Base-by-base conservation (phyloP, 2,329 filamentous ascomycete genomes). In the Periconia macrospinosa region DNA sequence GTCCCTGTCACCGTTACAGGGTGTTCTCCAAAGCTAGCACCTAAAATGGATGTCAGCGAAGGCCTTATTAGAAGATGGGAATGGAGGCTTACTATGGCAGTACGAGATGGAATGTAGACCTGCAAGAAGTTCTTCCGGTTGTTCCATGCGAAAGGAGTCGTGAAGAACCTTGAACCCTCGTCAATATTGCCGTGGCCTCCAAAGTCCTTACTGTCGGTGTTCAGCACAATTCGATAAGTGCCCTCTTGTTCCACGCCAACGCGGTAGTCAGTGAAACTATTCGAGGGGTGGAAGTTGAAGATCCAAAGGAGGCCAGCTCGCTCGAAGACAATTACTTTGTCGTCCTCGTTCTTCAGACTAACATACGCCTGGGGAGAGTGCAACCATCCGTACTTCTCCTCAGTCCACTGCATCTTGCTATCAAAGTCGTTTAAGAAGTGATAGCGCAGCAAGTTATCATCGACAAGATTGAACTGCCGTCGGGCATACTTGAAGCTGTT, bases 291-390 rank as follows among this genome's bases (percentile, higher is more conserved):
- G 81, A 97, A 97, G 78, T 99, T 99, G 83, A 99, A 97, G 65
- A 97, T 83, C 81, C 92, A 99, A 11, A 99, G 80, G 54, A 96
- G 78, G 0, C 92, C 92, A 1, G 86, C 94, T 30, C 94, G 86
- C 79, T 99, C 94, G 72, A 97, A 99, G 3, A 96, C 92, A 60
- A 99, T 86, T 42, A 97, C 87, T 78, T 97, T 99, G 78, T 99
- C 94, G 18, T 76, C 80, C 70, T 97, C 92, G 71, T 99, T 87
- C 83, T 97, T 99, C 63, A 97, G 81, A 57, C 90, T 94, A 68
- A 99, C 87, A 72, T 94, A 96, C 0, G 92, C 94, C 76, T 97
- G 93, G 0, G 87, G 78, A 1, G 89, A 79, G 70, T 90, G 86
- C 37, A 99, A 81, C 94, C 94, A 99, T 60, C 92, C 92, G 70